Evolutionary conservation across 768 basidiomycete genomes (phyloP), one percentile per base, ranked within the genome.

Genomic region (Tricholoma sp.): DNA sequence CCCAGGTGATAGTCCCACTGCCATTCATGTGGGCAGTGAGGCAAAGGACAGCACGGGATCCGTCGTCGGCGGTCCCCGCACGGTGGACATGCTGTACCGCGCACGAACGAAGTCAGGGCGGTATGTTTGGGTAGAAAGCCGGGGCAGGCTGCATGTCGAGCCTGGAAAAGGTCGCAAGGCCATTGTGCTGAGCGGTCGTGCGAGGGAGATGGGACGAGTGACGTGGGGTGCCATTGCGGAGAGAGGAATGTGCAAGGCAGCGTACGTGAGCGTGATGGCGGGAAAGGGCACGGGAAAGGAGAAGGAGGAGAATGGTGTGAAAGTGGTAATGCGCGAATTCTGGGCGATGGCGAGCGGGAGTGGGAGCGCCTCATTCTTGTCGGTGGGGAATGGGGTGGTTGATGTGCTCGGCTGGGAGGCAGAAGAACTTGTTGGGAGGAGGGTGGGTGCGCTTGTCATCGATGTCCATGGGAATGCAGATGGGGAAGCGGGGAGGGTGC

Each of bases 111-210:
- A 89, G 68, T 63, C 70, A 47, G 82, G 77, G 0, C 34, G 61
- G 1, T 94, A 88, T 71, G 80, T 94, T 18, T 99, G 96, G 96
- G 77, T 98, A 14, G 93, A 97, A 68, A 88, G 86, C 51, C 78
- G 87, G n/a, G 96, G 96, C 1, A 78, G 91, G 29, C 78, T 98
- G 39, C 89, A 95, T 64, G 82, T 91, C 56, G 96, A 99, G 74
- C 88, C 93, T 0, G 93, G 94, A 1, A 98, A 98, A 67, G 94
- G 94, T 0, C 77, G 94, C 35, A 97, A 98, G 72, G 92, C 94
- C 1, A 93, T 99, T 66, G 84, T 99, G 34, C 78, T 99, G n/a
- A 84, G 83, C 56, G 95, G 89, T 0, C 79, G 96, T 8, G 82
- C 86, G 29, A 74, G 87, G 46, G 79, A 79, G 64, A 86, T 91